Evolutionary conservation across 2,329 filamentous ascomycete species (phyloP), one percentile per base, ranked within the genome.

Genomic region (Fusarium protoensiforme): DNA sequence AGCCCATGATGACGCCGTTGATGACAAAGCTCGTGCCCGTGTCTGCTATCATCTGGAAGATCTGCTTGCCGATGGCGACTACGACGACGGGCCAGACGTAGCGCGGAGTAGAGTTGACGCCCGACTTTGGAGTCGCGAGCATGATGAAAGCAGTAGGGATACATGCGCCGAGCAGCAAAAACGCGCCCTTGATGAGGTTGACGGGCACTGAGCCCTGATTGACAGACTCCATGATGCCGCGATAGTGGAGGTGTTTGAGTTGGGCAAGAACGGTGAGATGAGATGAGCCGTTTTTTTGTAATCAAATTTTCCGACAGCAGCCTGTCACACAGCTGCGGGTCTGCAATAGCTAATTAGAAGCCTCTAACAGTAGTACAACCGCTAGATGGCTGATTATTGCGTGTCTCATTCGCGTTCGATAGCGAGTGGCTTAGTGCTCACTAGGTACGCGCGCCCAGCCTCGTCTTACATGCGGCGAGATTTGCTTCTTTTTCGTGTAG

Each of bases 1-100:
- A 35, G 1, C 54, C 54, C 31, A 57, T 57, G 22, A 57, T 38
- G 35, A 57, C 33, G 11, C 54, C 31, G 33, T 67, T 67, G 58
- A 67, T 33, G 36, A 62, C 64, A 24, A 65, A 20, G 22, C 66
- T 68, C 5, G 61, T 57, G 29, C 54, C 36, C n/a, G 24, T 61
- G 14, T 24, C 38, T 24, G 65, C 29, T 8, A 61, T 20, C 31
- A 36, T 22, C 11, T 59, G 18, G 18, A 67, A 51, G 22, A 67
- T 29, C 11, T 36, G 60, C 27, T 60, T 59, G 20, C 60, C 60
- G 36, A 31, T 60, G 33, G 20, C 24, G 22, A 46, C 20, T 20
- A 46, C 43, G 8, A 41, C 53, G 7, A 39, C 1, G 36, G 39
- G 22, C 54, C 56, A 67, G 24, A 46, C 22, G 53, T 59, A 67